phyloP scores from a whole-genome alignment of 768 basidiomycete genomes.

The Lentinula edodes region DNA sequence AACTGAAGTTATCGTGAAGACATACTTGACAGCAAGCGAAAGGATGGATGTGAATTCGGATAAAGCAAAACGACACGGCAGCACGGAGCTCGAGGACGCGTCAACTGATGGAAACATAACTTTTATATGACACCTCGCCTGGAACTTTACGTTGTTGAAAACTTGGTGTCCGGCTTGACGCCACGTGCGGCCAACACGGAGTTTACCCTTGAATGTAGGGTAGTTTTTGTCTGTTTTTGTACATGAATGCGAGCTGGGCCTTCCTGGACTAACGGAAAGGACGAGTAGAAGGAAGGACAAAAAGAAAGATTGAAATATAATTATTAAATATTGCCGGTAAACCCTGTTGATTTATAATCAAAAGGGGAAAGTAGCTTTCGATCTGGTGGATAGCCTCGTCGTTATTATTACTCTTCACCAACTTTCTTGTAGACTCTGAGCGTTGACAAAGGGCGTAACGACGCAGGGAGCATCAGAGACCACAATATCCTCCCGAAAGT shows the following conservation, averaged over 20 bases:
- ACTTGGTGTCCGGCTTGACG: neutral
- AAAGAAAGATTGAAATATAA: neutral
- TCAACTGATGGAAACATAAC: neutral
- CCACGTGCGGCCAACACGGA: neutral
- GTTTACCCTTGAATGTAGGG: neutral
- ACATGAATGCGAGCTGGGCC: neutral
- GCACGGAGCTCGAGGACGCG: neutral
- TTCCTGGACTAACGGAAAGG: too few relatives aligned
- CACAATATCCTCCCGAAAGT: neutral
- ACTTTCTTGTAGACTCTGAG: neutral
- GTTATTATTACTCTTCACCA: neutral
- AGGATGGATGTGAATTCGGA: neutral
- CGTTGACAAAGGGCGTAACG: neutral
- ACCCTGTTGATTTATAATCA: neutral
- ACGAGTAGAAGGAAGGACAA: too few relatives aligned
- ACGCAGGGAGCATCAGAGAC: neutral
- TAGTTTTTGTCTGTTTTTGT: neutral
- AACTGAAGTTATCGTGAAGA: too few relatives aligned
- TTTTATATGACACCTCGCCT: neutral
- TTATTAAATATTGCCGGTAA: neutral
- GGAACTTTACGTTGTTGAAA: neutral
- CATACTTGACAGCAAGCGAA: too few relatives aligned
- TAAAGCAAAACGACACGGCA: neutral
- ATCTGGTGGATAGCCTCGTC: neutral
- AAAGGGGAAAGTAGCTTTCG: neutral